phyloP scores from a whole-genome alignment of 2,329 filamentous ascomycete genomes.

The Periconia sp. region DNA sequence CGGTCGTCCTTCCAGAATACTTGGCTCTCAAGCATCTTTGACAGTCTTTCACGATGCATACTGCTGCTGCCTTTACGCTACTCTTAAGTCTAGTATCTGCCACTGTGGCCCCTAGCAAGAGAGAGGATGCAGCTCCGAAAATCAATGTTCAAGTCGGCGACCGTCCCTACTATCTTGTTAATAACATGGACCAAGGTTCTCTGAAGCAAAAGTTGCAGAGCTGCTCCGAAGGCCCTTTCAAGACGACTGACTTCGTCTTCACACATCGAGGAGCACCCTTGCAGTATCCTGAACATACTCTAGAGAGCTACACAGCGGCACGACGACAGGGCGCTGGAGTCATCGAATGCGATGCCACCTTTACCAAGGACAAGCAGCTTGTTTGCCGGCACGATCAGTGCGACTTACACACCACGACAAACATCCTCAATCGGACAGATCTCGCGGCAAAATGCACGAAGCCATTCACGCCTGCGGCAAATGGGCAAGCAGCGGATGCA shows the following conservation, averaged over 20 bases:
- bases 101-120: conserved; percentile 26
- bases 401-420: conserved; percentile 47
- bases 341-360: conserved; percentile 47
- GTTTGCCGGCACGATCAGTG: conserved; percentile 47
- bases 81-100: conserved; percentile 35
- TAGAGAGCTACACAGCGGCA: conserved; percentile 38
- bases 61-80: conserved; percentile 31
- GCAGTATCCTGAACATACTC: conserved; percentile 45
- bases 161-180: conserved; percentile 44
- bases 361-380: conserved; percentile 46
- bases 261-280: conserved; percentile 45
- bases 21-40: too few species aligned
- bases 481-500: conserved; percentile 58
- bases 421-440: conserved; percentile 41
- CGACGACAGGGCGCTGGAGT: conserved; percentile 44
- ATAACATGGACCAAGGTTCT: conserved; percentile 46
- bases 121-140: conserved; percentile 18
- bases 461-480: conserved; percentile 41
- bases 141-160: conserved; percentile 44
- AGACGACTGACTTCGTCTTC: conserved; percentile 41
- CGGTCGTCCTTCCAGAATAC: too few species aligned
- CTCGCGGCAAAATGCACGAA: conserved; percentile 45
- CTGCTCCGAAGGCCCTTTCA: conserved; percentile 45
- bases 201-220: conserved; percentile 45
- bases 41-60: conserved; percentile 31